Evolutionary conservation across 306 rosid genomes (phyloP).

Genomic region (Cucurbita maxima): DNA sequence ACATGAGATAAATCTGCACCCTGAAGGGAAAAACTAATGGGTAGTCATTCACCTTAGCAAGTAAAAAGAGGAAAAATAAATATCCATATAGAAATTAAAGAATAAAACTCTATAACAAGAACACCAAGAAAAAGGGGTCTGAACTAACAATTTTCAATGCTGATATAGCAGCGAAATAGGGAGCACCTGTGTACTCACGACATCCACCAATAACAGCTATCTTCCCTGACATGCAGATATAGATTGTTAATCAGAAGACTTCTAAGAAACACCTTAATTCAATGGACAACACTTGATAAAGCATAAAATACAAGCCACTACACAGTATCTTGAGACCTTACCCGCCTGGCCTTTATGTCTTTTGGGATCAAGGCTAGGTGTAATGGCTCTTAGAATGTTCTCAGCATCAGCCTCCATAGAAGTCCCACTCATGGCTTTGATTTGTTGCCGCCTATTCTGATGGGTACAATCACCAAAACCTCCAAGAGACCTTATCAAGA

Average conservation of each 20-base stretch:
- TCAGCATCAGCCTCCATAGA: slow-evolving; percentile 53
- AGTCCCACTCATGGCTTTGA: slow-evolving; percentile 10
- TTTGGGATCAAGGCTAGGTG: slow-evolving; percentile 48
- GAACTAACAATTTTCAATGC: slow-evolving; percentile 68
- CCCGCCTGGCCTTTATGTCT: slow-evolving; percentile 90
- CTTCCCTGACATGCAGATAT: slow-evolving; percentile 48
- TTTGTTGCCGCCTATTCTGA: slow-evolving; percentile 25
- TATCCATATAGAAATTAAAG: not conserved
- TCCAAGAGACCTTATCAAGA: slow-evolving; percentile 54
- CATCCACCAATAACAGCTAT: slow-evolving; percentile 92
- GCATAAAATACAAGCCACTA: not conserved
- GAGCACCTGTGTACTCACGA: slow-evolving; percentile 98
- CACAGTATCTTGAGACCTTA: slow-evolving; percentile 5
- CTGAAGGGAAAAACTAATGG: slow-evolving; percentile 20
- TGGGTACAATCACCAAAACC: slow-evolving; percentile 16
- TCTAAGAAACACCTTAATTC: not conserved
- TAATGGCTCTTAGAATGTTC: slow-evolving; percentile 44
- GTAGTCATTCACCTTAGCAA: not conserved
- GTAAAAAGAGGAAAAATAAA: not conserved
- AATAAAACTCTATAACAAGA: not conserved
- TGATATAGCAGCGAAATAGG: slow-evolving; percentile 89
- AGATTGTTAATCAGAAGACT: not conserved
- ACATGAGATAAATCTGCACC: slow-evolving; percentile 95
- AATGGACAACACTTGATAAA: not conserved
- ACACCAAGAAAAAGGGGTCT: not conserved